Evolutionary conservation across 495 filamentous ascomycete genomes (phyloP).

Genomic region (Barbatosphaeria neglecta): DNA sequence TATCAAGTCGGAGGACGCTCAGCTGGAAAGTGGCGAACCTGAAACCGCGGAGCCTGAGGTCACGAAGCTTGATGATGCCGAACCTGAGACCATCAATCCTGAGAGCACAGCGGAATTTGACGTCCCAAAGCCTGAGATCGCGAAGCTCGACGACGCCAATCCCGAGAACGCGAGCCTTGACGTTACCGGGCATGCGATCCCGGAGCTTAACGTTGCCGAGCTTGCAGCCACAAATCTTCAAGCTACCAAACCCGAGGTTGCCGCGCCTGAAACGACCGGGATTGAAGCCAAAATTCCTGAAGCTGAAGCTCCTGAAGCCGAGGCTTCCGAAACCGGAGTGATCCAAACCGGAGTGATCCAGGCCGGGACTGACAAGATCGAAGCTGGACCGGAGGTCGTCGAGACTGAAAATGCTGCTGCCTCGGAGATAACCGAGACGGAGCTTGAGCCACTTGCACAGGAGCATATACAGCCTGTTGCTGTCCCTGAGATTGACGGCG

Average conservation of each 20-base stretch:
- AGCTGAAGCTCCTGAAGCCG: too few relatives aligned
- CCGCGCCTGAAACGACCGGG: background rate
- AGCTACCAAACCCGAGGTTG: background rate
- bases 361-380: too few relatives aligned
- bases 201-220: background rate
- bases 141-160: background rate
- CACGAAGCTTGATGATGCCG: background rate
- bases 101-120: background rate
- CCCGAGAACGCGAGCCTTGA: background rate
- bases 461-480: too few relatives aligned
- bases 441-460: background rate
- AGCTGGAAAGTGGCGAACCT: background rate
- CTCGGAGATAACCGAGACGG: background rate
- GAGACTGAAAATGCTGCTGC: too few relatives aligned
- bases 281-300: background rate
- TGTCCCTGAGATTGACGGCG: too few relatives aligned
- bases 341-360: too few relatives aligned
- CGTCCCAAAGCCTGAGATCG: background rate
- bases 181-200: background rate
- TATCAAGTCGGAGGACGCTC: background rate
- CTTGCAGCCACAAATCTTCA: background rate
- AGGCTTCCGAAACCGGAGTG: too few relatives aligned
- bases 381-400: too few relatives aligned
- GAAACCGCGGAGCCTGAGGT: background rate
- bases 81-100: background rate